Evolutionary conservation across 331 rosid genomes (phyloP).

Genomic region (Telfairia occidentalis): DNA sequence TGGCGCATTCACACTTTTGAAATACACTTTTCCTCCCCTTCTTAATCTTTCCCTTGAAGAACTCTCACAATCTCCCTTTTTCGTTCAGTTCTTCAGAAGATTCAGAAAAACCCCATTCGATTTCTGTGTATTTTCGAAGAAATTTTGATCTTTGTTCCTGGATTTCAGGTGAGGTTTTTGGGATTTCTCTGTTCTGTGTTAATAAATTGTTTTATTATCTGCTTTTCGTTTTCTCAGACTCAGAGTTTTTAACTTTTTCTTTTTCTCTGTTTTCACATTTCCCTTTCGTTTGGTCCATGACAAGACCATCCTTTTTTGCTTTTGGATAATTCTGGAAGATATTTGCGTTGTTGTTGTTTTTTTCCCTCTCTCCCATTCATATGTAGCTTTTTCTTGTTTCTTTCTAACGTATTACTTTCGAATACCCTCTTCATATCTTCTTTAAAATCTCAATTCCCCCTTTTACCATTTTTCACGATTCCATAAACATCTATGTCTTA

Average conservation of each 20-base stretch:
- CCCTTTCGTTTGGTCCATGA: neutral
- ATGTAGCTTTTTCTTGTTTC: neutral
- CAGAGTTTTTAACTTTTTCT: neutral
- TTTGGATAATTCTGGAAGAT: slow-evolving; percentile 9
- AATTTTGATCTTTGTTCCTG: neutral
- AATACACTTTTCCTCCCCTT: neutral
- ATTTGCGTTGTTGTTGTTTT: neutral
- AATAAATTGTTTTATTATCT: neutral
- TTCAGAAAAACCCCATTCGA: neutral
- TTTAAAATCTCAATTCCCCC: neutral
- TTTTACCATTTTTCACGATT: neutral
- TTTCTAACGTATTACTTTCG: neutral
- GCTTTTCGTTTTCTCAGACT: neutral
- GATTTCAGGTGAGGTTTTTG: neutral
- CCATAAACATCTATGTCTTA: neutral
- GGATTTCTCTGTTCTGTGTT: neutral
- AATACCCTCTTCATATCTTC: neutral
- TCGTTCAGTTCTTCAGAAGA: neutral
- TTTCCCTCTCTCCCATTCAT: neutral
- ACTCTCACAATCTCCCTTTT: neutral
- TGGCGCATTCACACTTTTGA: slow-evolving; percentile 10
- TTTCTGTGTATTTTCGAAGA: neutral
- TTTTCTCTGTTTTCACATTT: neutral
- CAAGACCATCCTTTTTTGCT: neutral
- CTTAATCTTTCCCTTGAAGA: neutral